phyloP scores from a whole-genome alignment of 345 rosid species.

The Eucalyptus sp. region DNA sequence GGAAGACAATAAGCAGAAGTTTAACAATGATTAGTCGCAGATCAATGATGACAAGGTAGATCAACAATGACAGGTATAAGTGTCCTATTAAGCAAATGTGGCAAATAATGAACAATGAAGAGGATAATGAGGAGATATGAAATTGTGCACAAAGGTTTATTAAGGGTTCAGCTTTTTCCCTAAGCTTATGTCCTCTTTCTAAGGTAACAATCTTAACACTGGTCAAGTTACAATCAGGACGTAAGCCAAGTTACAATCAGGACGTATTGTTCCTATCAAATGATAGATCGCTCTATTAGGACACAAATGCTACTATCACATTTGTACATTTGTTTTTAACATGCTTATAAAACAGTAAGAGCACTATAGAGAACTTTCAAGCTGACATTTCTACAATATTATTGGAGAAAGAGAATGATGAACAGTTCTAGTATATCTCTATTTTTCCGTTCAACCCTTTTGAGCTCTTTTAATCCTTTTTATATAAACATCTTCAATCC shows the following conservation, averaged over 20 bases:
- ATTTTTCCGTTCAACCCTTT: neutral
- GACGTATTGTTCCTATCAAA: neutral
- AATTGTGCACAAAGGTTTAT: neutral
- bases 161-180: neutral
- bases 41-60: neutral
- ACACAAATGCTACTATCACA: neutral
- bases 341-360: neutral
- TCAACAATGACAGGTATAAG: neutral
- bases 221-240: neutral
- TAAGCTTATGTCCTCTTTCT: neutral
- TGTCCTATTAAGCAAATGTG: neutral
- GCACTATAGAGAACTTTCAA: neutral
- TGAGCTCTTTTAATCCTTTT: neutral
- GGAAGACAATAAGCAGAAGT: neutral
- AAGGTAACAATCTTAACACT: neutral
- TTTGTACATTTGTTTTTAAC: neutral
- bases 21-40: neutral
- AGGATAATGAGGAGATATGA: neutral
- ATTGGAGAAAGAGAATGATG: neutral
- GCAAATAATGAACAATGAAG: neutral
- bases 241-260: neutral
- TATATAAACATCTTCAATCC: neutral
- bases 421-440: neutral
- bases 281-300: neutral
- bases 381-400: neutral